Base-by-base conservation (phyloP, 2,329 filamentous ascomycete genomes). In the Aspergillus nomiae region DNA sequence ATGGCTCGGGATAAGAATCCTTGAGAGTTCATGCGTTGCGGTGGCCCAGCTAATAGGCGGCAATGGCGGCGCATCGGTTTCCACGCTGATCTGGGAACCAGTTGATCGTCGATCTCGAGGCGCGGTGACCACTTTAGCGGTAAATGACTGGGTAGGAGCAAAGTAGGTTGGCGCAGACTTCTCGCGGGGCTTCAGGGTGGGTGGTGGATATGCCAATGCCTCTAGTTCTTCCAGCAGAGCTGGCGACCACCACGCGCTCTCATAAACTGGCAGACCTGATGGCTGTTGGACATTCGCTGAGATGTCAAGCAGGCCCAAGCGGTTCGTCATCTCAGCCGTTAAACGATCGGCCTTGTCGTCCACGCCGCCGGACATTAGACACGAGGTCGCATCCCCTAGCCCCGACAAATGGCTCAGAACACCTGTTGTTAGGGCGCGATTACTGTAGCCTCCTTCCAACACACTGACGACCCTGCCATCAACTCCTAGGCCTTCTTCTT, bases 391-490 rank as follows among this genome's bases (percentile, higher is more conserved):
- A 45, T 70, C 69, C 9, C 66, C 66, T 48, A 99, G 84, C 7
- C 94, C 95, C 69, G 91, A 92, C 21, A 99, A 76, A 77, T 99
- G 95, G 75, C 94, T 96, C 62, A 97, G 81, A 3, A 97, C 89
- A 51, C 95, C 95, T 38, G 92, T 97, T 58, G 87, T 90, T 56
- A 99, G 81, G 10, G 95, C 95, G 63, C 94, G 88, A 77, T 99
- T 92, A 74, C 94, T 97, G 74, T 99, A 99, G 0, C 95, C 95
- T 36, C 95, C 95, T 78, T 99, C 95, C 26, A 99, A 84, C 2
- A 98, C 93, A 75, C 94, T 98, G 73, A 99, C 90, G 26, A 98
- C 85, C 51, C 95, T 86, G 2, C 94, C 94, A 30, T 96, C 90
- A 1, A 92, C 91, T 32, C 86, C 85, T 1, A 92, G 86, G 2